Evolutionary conservation across 148 eudicot genomes (phyloP).

Genomic region (Heliosperma pusillum): DNA sequence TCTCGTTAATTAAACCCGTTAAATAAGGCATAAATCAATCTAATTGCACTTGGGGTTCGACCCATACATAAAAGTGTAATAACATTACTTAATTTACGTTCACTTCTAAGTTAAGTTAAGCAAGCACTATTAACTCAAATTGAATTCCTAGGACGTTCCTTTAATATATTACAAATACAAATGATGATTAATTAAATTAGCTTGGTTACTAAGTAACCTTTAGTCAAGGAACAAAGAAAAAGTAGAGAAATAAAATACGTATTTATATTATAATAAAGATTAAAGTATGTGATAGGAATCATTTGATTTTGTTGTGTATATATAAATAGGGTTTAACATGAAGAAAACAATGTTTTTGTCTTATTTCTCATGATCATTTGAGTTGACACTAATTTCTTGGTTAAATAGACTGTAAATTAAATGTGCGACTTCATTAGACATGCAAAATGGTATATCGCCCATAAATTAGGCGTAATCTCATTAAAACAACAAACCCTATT

Average conservation of each 20-base stretch:
- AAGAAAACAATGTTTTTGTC: not conserved
- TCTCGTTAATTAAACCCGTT: too few species aligned
- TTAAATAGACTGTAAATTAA: not conserved
- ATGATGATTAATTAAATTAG: slow-evolving; percentile 5
- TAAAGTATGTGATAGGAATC: not conserved
- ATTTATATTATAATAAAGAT: not conserved
- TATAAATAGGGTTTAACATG: not conserved
- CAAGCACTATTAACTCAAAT: not conserved
- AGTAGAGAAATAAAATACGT: not conserved
- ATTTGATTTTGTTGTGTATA: not conserved
- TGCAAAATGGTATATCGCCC: not conserved
- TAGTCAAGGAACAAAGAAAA: not conserved
- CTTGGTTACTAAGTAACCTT: slow-evolving; percentile 2
- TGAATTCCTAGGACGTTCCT: not conserved
- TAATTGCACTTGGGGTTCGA: too few species aligned
- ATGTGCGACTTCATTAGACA: not conserved
- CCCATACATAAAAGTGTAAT: too few species aligned
- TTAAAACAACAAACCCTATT: too few species aligned
- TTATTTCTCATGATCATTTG: not conserved
- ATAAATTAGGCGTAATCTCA: not conserved
- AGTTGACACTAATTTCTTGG: not conserved
- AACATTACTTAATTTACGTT: too few species aligned
- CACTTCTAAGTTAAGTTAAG: not conserved
- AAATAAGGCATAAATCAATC: too few species aligned
- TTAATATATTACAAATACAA: not conserved